A percentile compares a stretch with the other conserved stretches of the same genome.
These are phyloP conservation scores for Cladobotryum mycophilum DNA, from an alignment of 2,329 filamentous ascomycete species.

Conservation along the genomic window DNA sequence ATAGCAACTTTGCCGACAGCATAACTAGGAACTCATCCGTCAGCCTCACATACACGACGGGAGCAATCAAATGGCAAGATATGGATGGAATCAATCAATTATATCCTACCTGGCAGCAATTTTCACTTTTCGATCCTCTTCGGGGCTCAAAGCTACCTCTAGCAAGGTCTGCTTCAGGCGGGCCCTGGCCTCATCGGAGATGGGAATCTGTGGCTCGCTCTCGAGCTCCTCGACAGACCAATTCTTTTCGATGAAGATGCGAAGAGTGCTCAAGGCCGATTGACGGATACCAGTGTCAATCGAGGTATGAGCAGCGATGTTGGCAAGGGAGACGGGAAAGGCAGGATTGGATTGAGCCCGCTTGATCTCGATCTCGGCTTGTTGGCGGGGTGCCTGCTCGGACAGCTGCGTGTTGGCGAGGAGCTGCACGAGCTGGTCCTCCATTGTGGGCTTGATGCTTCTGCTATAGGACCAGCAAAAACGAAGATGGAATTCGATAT, in stretches of 20 bases:
- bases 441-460: conserved; percentile 50
- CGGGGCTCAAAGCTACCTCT: conserved; percentile 65
- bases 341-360: conserved; percentile 61
- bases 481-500: neutral
- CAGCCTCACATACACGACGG: neutral
- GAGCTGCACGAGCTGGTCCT: conserved; percentile 84
- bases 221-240: conserved; percentile 77
- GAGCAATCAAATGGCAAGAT: neutral
- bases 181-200: conserved; percentile 67
- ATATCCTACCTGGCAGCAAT: conserved; percentile 68
- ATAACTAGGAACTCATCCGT: conserved; percentile 36
- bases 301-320: conserved; percentile 71
- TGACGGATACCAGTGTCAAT: conserved; percentile 73
- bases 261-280: conserved; percentile 71
- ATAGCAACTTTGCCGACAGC: conserved; percentile 90
- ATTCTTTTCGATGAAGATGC: conserved; percentile 75
- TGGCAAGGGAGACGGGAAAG: conserved; percentile 73
- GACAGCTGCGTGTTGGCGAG: conserved; percentile 79
- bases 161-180: conserved; percentile 69
- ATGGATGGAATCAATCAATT: too few relatives aligned
- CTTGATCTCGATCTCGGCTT: conserved; percentile 78
- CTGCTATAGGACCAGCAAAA: neutral
- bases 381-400: conserved; percentile 69
- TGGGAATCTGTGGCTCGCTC: conserved; percentile 53
- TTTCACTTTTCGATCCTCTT: conserved; percentile 80